These are phyloP conservation scores for Biscogniauxia sp. DNA, from an alignment of 2,329 filamentous ascomycete genomes.

Conservation along the genomic window DNA sequence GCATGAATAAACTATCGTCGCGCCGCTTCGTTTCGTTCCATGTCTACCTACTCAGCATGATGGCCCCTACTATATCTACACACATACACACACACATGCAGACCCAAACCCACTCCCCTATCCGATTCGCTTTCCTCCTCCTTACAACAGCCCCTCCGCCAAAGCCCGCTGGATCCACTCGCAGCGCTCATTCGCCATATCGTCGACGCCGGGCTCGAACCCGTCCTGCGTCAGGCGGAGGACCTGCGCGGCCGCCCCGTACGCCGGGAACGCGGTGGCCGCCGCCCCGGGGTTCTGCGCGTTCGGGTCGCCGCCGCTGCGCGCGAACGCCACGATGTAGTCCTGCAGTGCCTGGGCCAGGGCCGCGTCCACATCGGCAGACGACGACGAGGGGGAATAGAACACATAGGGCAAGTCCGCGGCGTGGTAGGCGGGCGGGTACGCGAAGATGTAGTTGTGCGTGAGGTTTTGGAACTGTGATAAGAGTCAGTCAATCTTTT, in stretches of 20 bases:
- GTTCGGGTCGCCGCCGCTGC: constrained; percentile 33
- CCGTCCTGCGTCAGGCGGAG: constrained; percentile 19
- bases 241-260: constrained; percentile 20
- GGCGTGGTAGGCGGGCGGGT: constrained; percentile 52
- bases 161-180: constrained; percentile 33
- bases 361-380: constrained; percentile 37
- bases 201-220: constrained; percentile 16
- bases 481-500: too few species aligned
- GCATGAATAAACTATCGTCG: too few species aligned
- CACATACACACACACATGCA: too few species aligned
- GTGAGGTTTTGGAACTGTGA: constrained; percentile 39
- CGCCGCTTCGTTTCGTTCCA: too few species aligned
- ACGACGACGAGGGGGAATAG: constrained; percentile 27
- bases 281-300: neutral
- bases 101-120: too few species aligned
- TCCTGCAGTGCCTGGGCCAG: constrained; percentile 36
- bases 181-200: constrained; percentile 33
- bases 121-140: neutral
- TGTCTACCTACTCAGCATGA: too few species aligned
- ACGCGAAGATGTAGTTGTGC: constrained; percentile 51
- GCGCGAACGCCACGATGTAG: constrained; percentile 36
- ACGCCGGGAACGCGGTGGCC: constrained; percentile 20
- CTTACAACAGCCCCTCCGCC: constrained; percentile 21
- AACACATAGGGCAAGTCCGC: constrained; percentile 48
- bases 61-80: too few species aligned